A percentile compares a stretch with the other conserved stretches of the same genome.
These are phyloP conservation scores for Aspergillus leporis DNA, from an alignment of 495 filamentous ascomycete species.

Conservation along the genomic window DNA sequence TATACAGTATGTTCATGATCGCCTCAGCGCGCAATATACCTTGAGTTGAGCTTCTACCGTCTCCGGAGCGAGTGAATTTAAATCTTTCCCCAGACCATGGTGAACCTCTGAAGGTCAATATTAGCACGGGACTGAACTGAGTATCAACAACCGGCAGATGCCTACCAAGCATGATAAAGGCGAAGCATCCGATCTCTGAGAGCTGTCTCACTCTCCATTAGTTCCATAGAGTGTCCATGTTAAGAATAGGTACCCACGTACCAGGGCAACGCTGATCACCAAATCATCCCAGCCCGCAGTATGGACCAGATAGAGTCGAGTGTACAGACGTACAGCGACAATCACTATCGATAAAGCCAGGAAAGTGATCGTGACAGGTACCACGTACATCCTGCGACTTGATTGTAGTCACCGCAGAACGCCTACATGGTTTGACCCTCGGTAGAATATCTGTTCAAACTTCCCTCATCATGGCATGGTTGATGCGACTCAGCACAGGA, in stretches of 20 bases:
- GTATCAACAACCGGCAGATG: not conserved
- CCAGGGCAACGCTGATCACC: conserved; percentile 30
- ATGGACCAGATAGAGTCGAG: conserved; percentile 32
- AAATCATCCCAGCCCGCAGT: conserved; percentile 39
- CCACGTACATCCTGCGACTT: conserved; percentile 23
- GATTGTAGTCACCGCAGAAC: not conserved
- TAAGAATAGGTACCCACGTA: conserved; percentile 16
- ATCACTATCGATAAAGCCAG: conserved; percentile 26
- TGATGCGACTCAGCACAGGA: not conserved
- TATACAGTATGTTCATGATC: too few relatives aligned
- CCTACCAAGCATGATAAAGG: conserved; percentile 32
- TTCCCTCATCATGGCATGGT: not conserved
- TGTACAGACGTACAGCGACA: conserved; percentile 35
- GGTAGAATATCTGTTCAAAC: not conserved
- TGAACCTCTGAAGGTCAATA: conserved; percentile 14
- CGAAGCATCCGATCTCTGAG: conserved; percentile 24
- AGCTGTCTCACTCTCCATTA: conserved; percentile 16
- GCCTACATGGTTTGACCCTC: not conserved
- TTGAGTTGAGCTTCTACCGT: conserved; percentile 15
- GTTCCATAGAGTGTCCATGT: not conserved
- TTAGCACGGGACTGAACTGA: not conserved
- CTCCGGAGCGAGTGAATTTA: not conserved
- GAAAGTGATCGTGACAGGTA: conserved; percentile 25
- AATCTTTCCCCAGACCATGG: conserved; percentile 17
- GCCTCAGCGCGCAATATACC: conserved; percentile 8